A percentile compares a stretch with the other conserved stretches of the same genome.
phyloP scores from a whole-genome alignment of 1,139 yeast genomes.

The Pichia sp. region DNA sequence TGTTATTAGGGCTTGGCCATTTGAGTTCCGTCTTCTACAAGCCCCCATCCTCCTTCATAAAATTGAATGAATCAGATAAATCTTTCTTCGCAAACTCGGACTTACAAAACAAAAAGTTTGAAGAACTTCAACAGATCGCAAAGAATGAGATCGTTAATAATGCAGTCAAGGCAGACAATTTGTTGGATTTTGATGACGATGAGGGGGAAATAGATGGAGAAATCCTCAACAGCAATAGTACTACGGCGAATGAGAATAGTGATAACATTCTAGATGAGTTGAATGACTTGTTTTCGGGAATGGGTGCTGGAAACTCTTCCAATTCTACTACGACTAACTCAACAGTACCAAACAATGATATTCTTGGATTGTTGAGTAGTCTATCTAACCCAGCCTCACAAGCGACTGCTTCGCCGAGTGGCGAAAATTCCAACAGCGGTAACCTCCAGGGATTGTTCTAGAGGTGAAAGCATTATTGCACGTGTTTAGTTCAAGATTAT shows the following conservation, averaged over 20 bases:
- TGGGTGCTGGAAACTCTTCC: conserved; percentile 10
- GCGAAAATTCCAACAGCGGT: too few species aligned
- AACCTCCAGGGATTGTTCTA: too few species aligned
- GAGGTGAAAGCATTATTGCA: too few species aligned
- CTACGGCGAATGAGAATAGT: conserved; percentile 3
- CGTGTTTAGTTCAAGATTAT: too few species aligned
- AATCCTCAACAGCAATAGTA: background rate
- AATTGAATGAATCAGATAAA: conserved; percentile 29
- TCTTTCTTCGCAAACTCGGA: conserved; percentile 19
- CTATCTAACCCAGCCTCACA: too few species aligned
- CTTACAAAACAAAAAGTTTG: conserved; percentile 37
- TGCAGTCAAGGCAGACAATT: conserved; percentile 63
- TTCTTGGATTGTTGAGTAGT: background rate
- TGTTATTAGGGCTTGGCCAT: conserved; percentile 73
- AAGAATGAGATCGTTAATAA: conserved; percentile 66
- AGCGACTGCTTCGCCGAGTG: too few species aligned
- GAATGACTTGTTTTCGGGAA: conserved; percentile 54
- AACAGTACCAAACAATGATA: background rate
- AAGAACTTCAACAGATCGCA: conserved; percentile 73
- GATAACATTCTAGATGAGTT: conserved; percentile 53
- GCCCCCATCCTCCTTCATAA: conserved; percentile 66
- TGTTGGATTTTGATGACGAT: conserved; percentile 65
- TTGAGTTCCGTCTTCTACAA: conserved; percentile 86
- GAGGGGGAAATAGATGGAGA: conserved; percentile 8
- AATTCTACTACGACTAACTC: background rate